A percentile compares a stretch with the other conserved stretches of the same genome.
Conservation (phyloP, 768 basidiomycete species). For the Termitomyces sp. region DNA sequence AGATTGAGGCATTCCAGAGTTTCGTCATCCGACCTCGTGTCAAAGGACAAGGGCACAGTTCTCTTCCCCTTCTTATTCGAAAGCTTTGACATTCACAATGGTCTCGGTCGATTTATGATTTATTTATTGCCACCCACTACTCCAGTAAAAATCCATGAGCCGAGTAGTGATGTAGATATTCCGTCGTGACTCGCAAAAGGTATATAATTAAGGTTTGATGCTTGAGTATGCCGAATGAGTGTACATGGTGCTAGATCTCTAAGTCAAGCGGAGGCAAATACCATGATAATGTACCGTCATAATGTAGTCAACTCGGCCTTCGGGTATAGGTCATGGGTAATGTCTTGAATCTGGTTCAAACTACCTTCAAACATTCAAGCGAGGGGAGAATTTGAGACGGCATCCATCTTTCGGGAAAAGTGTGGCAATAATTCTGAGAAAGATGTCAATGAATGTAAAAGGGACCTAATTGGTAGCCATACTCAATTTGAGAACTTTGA, state of each 20-base stretch:
- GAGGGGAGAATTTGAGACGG: slow-evolving; percentile 69
- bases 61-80: slow-evolving; percentile 48
- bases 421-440: slow-evolving; percentile 81
- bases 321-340: not conserved
- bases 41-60: slow-evolving; percentile 45
- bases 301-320: not conserved
- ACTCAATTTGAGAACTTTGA: slow-evolving; percentile 77
- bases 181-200: not conserved
- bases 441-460: not conserved
- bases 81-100: slow-evolving; percentile 21
- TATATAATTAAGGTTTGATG: slow-evolving; percentile 5
- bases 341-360: not conserved
- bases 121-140: not conserved
- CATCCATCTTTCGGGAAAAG: slow-evolving; percentile 95
- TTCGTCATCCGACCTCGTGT: slow-evolving; percentile 60
- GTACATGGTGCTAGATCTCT: not conserved
- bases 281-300: not conserved
- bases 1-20: slow-evolving; percentile 61
- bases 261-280: not conserved
- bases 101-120: no score
- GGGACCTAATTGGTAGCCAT: slow-evolving; percentile 25
- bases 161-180: not conserved
- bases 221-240: not conserved
- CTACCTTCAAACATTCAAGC: slow-evolving; percentile 20
- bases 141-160: not conserved